Evolutionary conservation across 305 asterid genomes (phyloP).

Genomic region (Solanum hybrid): DNA sequence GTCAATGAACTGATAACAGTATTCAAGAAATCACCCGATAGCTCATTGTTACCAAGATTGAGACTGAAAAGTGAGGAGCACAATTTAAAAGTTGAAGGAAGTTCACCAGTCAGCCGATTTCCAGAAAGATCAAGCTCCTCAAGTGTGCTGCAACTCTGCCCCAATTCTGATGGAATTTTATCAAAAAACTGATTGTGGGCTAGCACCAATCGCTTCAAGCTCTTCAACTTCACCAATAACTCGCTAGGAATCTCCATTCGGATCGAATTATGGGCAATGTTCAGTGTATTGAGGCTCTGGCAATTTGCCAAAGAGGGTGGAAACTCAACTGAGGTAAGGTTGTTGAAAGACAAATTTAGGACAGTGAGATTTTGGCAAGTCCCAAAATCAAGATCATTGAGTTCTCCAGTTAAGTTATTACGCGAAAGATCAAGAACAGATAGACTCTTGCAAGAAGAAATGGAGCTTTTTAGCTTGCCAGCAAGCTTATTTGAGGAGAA

Average conservation of each 20-base stretch:
- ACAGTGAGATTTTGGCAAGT: constrained; percentile 37
- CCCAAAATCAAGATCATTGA: constrained; percentile 39
- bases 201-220: constrained; percentile 37
- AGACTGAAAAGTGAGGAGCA: constrained; percentile 53
- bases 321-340: constrained; percentile 41
- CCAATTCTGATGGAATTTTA: constrained; percentile 57
- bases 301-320: constrained; percentile 47
- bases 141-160: constrained; percentile 34
- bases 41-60: constrained; percentile 59
- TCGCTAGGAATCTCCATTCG: constrained; percentile 45
- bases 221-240: constrained; percentile 37
- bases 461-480: constrained; percentile 35
- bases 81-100: constrained; percentile 41
- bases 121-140: constrained; percentile 74
- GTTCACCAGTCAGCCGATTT: constrained; percentile 49
- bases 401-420: constrained; percentile 53
- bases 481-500: constrained; percentile 40
- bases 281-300: constrained; percentile 44
- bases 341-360: constrained; percentile 51
- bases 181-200: constrained; percentile 51
- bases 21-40: constrained; percentile 57
- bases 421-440: constrained; percentile 51
- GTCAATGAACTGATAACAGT: constrained; percentile 56
- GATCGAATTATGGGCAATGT: constrained; percentile 46
- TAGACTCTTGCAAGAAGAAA: constrained; percentile 43